Evolutionary conservation across 768 basidiomycete species (phyloP).

Genomic region (Boletus rubescentipes): DNA sequence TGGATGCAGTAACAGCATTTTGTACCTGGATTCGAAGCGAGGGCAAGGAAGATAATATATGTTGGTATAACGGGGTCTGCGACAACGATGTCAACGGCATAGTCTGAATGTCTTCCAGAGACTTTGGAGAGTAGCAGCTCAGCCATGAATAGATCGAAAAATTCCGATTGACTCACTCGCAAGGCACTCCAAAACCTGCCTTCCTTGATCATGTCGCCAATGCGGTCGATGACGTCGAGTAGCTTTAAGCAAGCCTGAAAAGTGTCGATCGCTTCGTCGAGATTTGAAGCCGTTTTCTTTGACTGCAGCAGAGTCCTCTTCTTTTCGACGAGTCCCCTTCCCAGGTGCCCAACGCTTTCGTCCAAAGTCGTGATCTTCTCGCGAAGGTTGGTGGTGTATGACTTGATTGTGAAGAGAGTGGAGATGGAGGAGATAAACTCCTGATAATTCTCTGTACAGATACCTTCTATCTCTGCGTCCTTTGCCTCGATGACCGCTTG

Average conservation of each 20-base stretch:
- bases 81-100: slow-evolving; percentile 87
- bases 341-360: slow-evolving; percentile 83
- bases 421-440: slow-evolving; percentile 97
- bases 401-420: slow-evolving; percentile 93
- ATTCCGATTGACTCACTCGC: slow-evolving; percentile 57
- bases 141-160: slow-evolving; percentile 28
- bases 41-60: slow-evolving; percentile 88
- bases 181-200: slow-evolving; percentile 97
- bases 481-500: slow-evolving; percentile 90
- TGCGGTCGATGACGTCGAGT: slow-evolving; percentile 88
- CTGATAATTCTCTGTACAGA: slow-evolving; percentile 95
- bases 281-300: slow-evolving; percentile 88
- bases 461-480: slow-evolving; percentile 93
- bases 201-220: slow-evolving; percentile 89
- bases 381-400: slow-evolving; percentile 92
- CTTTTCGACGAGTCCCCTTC: slow-evolving; percentile 87
- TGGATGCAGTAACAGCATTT: slow-evolving; percentile 89
- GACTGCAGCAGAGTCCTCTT: slow-evolving; percentile 87
- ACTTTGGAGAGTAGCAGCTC: slow-evolving; percentile 49
- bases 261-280: slow-evolving; percentile 96
- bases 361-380: slow-evolving; percentile 91
- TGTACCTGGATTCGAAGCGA: slow-evolving; percentile 88
- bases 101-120: slow-evolving; percentile 90
- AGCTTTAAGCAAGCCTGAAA: slow-evolving; percentile 91
- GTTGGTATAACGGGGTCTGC: slow-evolving; percentile 90